A percentile compares a stretch with the other conserved stretches of the same genome.
These are phyloP conservation scores for Naganishia cerealis DNA, from an alignment of 1,284 basidiomycete genomes.

Conservation along the genomic window DNA sequence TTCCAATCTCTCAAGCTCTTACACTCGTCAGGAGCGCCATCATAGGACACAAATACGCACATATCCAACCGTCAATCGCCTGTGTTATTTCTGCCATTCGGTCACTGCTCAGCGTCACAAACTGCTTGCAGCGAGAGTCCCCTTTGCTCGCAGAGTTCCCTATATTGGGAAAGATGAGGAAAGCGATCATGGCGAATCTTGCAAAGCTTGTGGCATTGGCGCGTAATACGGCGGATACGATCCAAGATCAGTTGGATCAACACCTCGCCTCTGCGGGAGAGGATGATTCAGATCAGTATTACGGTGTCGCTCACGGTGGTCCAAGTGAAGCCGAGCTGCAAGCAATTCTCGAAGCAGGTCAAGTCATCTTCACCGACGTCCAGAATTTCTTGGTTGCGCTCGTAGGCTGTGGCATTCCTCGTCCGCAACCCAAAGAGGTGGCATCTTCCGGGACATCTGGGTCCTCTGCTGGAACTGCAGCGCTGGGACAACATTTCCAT, in stretches of 20 bases:
- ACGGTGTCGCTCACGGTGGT: slow-evolving; percentile 31
- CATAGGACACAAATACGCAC: slow-evolving; percentile 62
- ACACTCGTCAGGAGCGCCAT: slow-evolving; percentile 83
- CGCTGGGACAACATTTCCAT: not conserved
- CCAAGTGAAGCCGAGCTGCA: slow-evolving; percentile 46
- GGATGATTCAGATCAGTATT: slow-evolving; percentile 39
- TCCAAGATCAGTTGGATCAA: slow-evolving; percentile 55
- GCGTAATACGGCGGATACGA: slow-evolving; percentile 60
- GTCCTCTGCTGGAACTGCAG: not conserved
- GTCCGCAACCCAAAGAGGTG: slow-evolving; percentile 58
- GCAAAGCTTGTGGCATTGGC: slow-evolving; percentile 82
- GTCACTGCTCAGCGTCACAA: slow-evolving; percentile 78
- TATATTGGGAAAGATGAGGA: slow-evolving; percentile 71
- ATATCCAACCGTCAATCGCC: slow-evolving; percentile 58
- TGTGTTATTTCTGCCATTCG: slow-evolving; percentile 93
- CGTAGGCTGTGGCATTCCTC: slow-evolving; percentile 72
- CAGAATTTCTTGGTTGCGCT: slow-evolving; percentile 63
- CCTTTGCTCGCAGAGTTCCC: slow-evolving; percentile 68
- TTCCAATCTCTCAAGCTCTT: slow-evolving; percentile 72
- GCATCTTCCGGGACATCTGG: slow-evolving; percentile 9
- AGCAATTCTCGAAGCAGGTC: slow-evolving; percentile 50
- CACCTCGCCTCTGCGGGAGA: slow-evolving; percentile 39
- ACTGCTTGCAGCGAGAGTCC: slow-evolving; percentile 82
- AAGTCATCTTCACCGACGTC: slow-evolving; percentile 53
- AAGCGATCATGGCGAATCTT: slow-evolving; percentile 76